A percentile compares a stretch with the other conserved stretches of the same genome.
These are phyloP conservation scores for Diplogelasinospora grovesii DNA, from an alignment of 495 filamentous ascomycete species.

Conservation along the genomic window DNA sequence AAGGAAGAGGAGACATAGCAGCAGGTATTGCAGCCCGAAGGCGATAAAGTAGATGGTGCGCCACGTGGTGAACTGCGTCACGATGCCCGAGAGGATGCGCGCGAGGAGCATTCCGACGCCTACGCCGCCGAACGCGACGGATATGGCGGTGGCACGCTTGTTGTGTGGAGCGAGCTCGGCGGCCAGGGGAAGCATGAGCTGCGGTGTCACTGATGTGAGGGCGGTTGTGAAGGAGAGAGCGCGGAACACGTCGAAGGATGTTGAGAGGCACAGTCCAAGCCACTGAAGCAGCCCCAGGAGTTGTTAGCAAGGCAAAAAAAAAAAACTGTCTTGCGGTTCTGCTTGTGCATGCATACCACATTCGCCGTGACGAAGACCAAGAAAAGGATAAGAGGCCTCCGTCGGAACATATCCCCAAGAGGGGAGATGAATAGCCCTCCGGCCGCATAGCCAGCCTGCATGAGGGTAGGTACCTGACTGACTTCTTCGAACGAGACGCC, in stretches of 20 bases:
- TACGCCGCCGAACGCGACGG: constrained; percentile 64
- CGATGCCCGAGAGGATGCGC: constrained; percentile 63
- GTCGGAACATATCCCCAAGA: constrained; percentile 61
- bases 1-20: constrained; percentile 56
- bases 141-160: constrained; percentile 57
- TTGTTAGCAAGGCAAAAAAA: no score
- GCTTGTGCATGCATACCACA: constrained; percentile 49
- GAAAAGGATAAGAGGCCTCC: constrained; percentile 60
- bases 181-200: constrained; percentile 72
- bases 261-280: constrained; percentile 65
- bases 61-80: constrained; percentile 64
- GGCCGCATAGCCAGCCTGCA: constrained; percentile 71
- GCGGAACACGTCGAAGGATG: constrained; percentile 54
- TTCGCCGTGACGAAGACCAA: constrained; percentile 62
- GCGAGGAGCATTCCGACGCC: constrained; percentile 56
- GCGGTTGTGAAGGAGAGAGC: constrained; percentile 60
- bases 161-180: constrained; percentile 64
- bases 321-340: no score
- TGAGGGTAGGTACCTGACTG: constrained; percentile 59
- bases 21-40: constrained; percentile 62
- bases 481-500: constrained; percentile 50
- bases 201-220: constrained; percentile 68
- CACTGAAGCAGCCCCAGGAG: no score
- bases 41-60: constrained; percentile 70
- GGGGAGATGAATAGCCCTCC: constrained; percentile 71